These are phyloP conservation scores for Huntiella omanensis DNA, from an alignment of 2,329 filamentous ascomycete genomes.

Conservation along the genomic window DNA sequence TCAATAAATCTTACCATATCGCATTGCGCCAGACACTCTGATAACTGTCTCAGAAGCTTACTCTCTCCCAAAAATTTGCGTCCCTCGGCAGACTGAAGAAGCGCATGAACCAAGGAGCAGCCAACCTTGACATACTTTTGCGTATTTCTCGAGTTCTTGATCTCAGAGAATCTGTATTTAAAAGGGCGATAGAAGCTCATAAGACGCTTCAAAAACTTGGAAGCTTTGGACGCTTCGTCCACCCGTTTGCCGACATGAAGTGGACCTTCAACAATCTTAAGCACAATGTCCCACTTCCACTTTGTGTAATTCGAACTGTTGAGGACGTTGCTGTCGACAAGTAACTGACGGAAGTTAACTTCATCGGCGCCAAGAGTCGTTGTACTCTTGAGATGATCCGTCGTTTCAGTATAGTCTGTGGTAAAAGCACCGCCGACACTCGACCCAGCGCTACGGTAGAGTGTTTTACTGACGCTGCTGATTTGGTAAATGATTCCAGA, in stretches of 20 bases:
- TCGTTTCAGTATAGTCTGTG: slow-evolving; percentile 26
- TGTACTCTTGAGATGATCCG: slow-evolving; percentile 29
- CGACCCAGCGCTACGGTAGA: slow-evolving; percentile 51
- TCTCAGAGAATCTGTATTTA: slow-evolving; percentile 84
- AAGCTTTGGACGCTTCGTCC: slow-evolving; percentile 83
- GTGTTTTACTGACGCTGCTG: slow-evolving; percentile 83
- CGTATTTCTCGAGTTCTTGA: slow-evolving; percentile 77
- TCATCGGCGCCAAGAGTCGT: slow-evolving; percentile 25
- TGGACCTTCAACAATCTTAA: slow-evolving; percentile 81
- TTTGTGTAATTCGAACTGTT: slow-evolving; percentile 81
- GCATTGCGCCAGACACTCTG: slow-evolving; percentile 87
- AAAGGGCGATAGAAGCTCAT: slow-evolving; percentile 93
- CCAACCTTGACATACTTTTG: slow-evolving; percentile 86
- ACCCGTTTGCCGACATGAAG: slow-evolving; percentile 77
- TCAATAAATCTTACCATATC: slow-evolving; percentile 46
- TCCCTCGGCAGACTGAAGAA: slow-evolving; percentile 74
- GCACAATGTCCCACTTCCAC: slow-evolving; percentile 93
- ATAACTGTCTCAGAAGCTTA: slow-evolving; percentile 82
- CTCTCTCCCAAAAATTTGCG: slow-evolving; percentile 73
- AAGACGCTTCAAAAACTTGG: slow-evolving; percentile 88
- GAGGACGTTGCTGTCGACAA: slow-evolving; percentile 67
- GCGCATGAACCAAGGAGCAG: slow-evolving; percentile 68
- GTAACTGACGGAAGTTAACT: slow-evolving; percentile 41
- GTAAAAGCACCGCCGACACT: slow-evolving; percentile 1
- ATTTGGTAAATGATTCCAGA: slow-evolving; percentile 93